Conservation (phyloP, 2,329 filamentous ascomycete species). For the Talaromyces marneffei region DNA sequence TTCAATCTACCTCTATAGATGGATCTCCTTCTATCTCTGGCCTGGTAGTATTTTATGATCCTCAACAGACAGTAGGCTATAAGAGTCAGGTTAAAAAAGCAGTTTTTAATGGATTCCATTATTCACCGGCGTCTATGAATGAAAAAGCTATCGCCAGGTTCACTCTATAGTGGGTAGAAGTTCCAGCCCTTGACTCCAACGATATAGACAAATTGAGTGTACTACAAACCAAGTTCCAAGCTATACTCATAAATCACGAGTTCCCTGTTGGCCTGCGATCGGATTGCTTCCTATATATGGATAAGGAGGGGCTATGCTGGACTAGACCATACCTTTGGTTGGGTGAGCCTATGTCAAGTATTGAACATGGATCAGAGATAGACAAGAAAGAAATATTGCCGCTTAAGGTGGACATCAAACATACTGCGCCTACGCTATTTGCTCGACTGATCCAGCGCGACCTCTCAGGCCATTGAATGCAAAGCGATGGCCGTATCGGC, state of each 20-base stretch:
- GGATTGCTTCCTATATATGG: background rate
- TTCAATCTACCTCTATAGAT: background rate
- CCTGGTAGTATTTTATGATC: background rate
- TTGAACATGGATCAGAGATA: background rate
- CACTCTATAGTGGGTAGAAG: background rate
- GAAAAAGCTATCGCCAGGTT: background rate
- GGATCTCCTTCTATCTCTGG: background rate
- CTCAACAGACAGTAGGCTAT: background rate
- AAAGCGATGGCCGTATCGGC: conserved; percentile 18
- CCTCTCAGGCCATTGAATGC: conserved; percentile 16
- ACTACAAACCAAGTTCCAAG: background rate
- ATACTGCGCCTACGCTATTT: conserved; percentile 19
- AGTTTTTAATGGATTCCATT: background rate
- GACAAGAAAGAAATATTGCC: background rate
- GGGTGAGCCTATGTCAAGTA: background rate
- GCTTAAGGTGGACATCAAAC: conserved; percentile 19
- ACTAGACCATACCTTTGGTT: background rate
- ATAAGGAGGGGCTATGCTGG: background rate
- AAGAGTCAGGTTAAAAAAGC: background rate
- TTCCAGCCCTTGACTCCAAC: background rate
- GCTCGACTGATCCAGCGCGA: conserved; percentile 17
- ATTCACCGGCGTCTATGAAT: background rate
- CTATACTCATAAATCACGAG: background rate
- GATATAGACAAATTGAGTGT: background rate
- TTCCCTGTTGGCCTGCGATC: background rate